Evolutionary conservation across 768 basidiomycete species (phyloP).

Genomic region (Gloeopeniophorella convolvens): DNA sequence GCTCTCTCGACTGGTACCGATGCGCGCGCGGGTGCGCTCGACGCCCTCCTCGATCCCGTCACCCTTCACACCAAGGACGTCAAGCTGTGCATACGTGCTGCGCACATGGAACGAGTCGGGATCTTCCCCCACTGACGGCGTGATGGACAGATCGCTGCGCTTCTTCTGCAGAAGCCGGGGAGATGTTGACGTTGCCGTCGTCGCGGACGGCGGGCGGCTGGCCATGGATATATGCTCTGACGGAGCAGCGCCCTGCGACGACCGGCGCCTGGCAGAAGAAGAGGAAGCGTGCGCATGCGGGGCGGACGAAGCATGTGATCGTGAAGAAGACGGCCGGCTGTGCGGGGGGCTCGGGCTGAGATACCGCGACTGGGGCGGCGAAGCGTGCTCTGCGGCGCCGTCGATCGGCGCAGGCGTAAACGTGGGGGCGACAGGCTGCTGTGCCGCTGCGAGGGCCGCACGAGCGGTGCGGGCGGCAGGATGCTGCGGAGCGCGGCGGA

Average conservation of each 20-base stretch:
- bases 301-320: conserved; percentile 5
- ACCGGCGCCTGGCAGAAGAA: neutral
- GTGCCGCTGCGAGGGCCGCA: neutral
- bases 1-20: conserved; percentile 47
- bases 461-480: neutral
- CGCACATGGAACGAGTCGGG: conserved; percentile 78
- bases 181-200: conserved; percentile 15
- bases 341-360: conserved; percentile 20
- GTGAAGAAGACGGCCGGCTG: conserved; percentile 16
- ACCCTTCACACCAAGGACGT: conserved; percentile 83
- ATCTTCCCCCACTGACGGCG: conserved; percentile 75
- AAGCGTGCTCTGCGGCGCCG: neutral
- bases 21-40: conserved; percentile 81
- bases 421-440: neutral
- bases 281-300: neutral
- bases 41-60: conserved; percentile 94
- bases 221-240: conserved; percentile 6
- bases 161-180: conserved; percentile 10
- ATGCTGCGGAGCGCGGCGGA: neutral
- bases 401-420: conserved; percentile 1
- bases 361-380: conserved; percentile 9
- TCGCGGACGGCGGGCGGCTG: conserved; percentile 7
- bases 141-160: conserved; percentile 50
- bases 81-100: conserved; percentile 85
- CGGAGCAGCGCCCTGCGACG: conserved; percentile 1